Conservation (phyloP, 352 stramenopile genomes). For the Phytophthora meadii region DNA sequence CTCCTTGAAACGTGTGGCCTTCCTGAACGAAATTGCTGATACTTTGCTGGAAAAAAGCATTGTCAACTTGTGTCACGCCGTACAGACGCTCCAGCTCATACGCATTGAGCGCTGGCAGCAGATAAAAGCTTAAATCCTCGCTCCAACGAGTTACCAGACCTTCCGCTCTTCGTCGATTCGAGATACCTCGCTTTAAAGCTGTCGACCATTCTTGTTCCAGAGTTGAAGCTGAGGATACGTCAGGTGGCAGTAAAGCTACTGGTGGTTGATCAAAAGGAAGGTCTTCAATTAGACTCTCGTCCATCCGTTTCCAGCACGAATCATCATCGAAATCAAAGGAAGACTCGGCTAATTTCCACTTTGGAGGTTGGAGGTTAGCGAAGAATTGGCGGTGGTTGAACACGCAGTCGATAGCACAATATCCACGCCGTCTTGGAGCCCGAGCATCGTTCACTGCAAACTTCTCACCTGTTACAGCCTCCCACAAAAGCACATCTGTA, state of each 20-base stretch:
- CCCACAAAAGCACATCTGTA: slow-evolving; percentile 69
- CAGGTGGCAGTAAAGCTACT: slow-evolving; percentile 41
- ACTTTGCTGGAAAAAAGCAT: slow-evolving; percentile 84
- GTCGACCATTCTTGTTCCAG: slow-evolving; percentile 62
- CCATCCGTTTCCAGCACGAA: slow-evolving; percentile 68
- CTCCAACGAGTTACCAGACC: slow-evolving; percentile 79
- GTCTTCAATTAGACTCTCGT: slow-evolving; percentile 52
- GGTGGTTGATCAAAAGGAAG: slow-evolving; percentile 44
- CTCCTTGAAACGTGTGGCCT: slow-evolving; percentile 89
- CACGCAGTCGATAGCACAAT: slow-evolving; percentile 80
- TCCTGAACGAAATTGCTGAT: slow-evolving; percentile 81
- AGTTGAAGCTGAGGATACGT: slow-evolving; percentile 29
- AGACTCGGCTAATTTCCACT: slow-evolving; percentile 48
- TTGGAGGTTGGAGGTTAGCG: slow-evolving; percentile 75
- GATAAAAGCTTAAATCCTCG: slow-evolving; percentile 75
- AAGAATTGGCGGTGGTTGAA: slow-evolving; percentile 83
- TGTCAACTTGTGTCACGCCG: slow-evolving; percentile 68
- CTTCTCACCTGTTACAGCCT: slow-evolving; percentile 72
- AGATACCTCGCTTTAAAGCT: slow-evolving; percentile 48
- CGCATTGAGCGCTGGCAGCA: slow-evolving; percentile 85
- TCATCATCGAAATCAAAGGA: slow-evolving; percentile 72
- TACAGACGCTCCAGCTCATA: slow-evolving; percentile 89
- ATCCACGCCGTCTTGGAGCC: slow-evolving; percentile 42
- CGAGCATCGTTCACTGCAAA: slow-evolving; percentile 35
- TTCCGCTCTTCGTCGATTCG: slow-evolving; percentile 45